Evolutionary conservation across 2,329 filamentous ascomycete genomes (phyloP).

Genomic region (Beauveria rudraprayagi): DNA sequence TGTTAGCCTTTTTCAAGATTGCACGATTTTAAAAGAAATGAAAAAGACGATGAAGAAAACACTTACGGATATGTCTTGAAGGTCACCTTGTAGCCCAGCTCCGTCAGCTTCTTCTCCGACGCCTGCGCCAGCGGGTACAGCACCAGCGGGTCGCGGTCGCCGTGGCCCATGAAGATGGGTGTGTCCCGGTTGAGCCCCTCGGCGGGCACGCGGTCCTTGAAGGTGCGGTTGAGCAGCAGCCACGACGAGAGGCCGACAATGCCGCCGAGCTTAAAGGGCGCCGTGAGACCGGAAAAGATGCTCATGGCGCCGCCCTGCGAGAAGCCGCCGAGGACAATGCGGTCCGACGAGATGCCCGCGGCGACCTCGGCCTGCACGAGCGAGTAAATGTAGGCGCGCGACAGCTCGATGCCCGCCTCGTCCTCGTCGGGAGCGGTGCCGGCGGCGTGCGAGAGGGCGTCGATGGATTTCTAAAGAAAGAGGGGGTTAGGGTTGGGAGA

Average conservation of each 20-base stretch:
- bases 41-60: neutral
- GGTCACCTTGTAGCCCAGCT: constrained; percentile 63
- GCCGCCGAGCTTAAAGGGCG: constrained; percentile 66
- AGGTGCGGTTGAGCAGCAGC: constrained; percentile 53
- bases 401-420: constrained; percentile 64
- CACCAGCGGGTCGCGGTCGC: constrained; percentile 65
- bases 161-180: constrained; percentile 78
- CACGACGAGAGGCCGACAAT: constrained; percentile 82
- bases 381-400: constrained; percentile 63
- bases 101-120: constrained; percentile 59
- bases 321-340: constrained; percentile 81
- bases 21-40: neutral
- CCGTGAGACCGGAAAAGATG: constrained; percentile 71
- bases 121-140: constrained; percentile 57
- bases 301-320: constrained; percentile 84
- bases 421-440: constrained; percentile 41
- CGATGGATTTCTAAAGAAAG: constrained; percentile 24
- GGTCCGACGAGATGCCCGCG: constrained; percentile 67
- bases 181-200: constrained; percentile 50
- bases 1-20: neutral
- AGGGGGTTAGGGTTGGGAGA: neutral
- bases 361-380: constrained; percentile 75
- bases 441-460: constrained; percentile 24
- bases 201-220: constrained; percentile 33
- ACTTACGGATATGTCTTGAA: constrained; percentile 68